phyloP scores from a whole-genome alignment of 306 rosid genomes.

The Malus sieversii region DNA sequence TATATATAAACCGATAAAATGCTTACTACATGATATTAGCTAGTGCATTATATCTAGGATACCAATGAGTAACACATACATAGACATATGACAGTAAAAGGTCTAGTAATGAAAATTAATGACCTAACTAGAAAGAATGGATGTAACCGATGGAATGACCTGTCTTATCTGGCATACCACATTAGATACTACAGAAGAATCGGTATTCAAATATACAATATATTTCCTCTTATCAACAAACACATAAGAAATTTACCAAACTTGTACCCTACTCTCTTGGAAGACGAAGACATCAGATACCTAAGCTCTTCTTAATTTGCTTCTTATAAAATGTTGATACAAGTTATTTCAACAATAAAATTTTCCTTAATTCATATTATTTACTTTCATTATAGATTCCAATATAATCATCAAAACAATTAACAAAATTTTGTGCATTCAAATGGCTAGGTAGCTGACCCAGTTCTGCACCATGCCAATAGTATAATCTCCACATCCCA shows the following conservation, averaged over 20 bases:
- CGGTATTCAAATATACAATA: not conserved
- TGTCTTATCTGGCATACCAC: not conserved
- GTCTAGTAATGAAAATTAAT: not conserved
- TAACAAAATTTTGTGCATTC: no score
- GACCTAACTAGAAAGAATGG: not conserved
- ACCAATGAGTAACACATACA: not conserved
- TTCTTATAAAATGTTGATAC: not conserved
- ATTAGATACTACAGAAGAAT: not conserved
- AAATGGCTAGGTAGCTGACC: no score
- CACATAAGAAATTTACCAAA: not conserved
- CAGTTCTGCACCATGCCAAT: no score
- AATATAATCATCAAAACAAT: no score
- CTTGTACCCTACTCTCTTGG: not conserved
- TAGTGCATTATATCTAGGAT: not conserved
- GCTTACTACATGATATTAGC: not conserved
- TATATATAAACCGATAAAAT: not conserved
- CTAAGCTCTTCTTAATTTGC: not conserved
- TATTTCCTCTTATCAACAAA: not conserved
- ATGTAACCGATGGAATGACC: not conserved
- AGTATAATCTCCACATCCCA: not conserved
- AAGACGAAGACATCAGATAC: not conserved
- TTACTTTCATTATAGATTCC: not conserved
- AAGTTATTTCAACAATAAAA: not conserved
- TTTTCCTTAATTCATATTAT: not conserved
- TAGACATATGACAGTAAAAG: not conserved